Evolutionary conservation across 176 grass and related monocot genomes (phyloP).

Genomic region (Rhynchospora breviuscula): DNA sequence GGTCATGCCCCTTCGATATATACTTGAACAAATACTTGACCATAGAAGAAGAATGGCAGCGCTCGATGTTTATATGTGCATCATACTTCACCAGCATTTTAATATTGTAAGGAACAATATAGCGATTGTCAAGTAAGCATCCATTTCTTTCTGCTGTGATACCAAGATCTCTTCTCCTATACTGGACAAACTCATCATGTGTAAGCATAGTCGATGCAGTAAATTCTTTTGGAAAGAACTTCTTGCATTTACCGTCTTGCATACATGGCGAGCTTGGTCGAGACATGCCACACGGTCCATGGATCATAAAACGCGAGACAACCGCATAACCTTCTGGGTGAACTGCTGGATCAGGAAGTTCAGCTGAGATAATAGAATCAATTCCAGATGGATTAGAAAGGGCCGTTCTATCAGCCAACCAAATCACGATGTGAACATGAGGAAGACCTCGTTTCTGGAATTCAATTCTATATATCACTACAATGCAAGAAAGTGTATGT

Average conservation of each 20-base stretch:
- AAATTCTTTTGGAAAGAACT: neutral
- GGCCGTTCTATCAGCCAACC: neutral
- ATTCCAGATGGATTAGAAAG: neutral
- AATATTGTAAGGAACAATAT: too few species aligned
- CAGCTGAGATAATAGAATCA: neutral
- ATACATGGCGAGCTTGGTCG: neutral
- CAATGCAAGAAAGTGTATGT: too few species aligned
- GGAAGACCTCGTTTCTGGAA: neutral
- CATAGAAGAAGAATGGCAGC: too few species aligned
- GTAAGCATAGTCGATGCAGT: neutral
- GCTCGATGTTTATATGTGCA: too few species aligned
- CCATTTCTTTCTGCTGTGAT: neutral
- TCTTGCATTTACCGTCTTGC: neutral
- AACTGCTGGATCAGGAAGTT: neutral
- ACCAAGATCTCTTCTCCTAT: neutral
- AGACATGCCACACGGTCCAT: too few species aligned
- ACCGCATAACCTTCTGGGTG: neutral
- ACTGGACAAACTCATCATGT: constrained; percentile 21
- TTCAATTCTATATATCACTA: constrained; percentile 18
- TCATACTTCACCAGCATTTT: neutral
- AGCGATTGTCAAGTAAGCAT: neutral
- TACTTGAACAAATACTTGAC: too few species aligned
- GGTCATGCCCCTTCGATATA: neutral
- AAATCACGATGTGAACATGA: too few species aligned
- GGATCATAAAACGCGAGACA: neutral